Conservation (phyloP, 106 monocot genomes). For the Allium cepa region DNA sequence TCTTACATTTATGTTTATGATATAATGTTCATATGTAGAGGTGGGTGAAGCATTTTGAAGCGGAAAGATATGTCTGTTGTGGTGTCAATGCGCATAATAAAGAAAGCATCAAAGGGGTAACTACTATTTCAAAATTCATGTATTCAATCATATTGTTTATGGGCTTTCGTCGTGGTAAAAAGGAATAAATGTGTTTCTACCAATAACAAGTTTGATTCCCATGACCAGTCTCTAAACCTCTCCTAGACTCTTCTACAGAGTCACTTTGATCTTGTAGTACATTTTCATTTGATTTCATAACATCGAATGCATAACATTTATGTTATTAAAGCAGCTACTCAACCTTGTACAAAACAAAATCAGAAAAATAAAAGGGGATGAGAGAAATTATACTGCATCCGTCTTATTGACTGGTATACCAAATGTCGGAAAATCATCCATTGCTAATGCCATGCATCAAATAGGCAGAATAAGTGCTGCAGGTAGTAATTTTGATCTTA, state of each 20-base stretch:
- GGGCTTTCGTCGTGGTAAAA: neutral
- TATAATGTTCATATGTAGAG: conserved; percentile 20
- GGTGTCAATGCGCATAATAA: conserved; percentile 70
- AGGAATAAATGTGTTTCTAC: neutral
- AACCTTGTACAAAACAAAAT: conserved; percentile 33
- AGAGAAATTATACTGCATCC: conserved; percentile 41
- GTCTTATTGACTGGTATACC: conserved; percentile 75
- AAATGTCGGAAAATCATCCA: conserved; percentile 85
- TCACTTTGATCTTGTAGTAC: too few relatives aligned
- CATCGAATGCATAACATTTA: neutral
- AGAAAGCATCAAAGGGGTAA: conserved; percentile 61
- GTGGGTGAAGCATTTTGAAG: conserved; percentile 50
- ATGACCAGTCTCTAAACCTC: too few relatives aligned
- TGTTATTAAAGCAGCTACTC: conserved; percentile 39
- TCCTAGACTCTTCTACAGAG: too few relatives aligned
- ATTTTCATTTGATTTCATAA: too few relatives aligned
- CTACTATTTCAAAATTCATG: neutral
- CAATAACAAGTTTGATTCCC: too few relatives aligned
- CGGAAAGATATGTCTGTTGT: conserved; percentile 32
- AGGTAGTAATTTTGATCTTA: conserved; percentile 35
- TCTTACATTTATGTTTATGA: neutral
- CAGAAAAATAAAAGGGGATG: conserved; percentile 35
- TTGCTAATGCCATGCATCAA: conserved; percentile 74
- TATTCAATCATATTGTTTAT: neutral
- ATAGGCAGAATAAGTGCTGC: conserved; percentile 69